phyloP scores from a whole-genome alignment of 2,329 filamentous ascomycete genomes.

The Epichloe brachyelytri region DNA sequence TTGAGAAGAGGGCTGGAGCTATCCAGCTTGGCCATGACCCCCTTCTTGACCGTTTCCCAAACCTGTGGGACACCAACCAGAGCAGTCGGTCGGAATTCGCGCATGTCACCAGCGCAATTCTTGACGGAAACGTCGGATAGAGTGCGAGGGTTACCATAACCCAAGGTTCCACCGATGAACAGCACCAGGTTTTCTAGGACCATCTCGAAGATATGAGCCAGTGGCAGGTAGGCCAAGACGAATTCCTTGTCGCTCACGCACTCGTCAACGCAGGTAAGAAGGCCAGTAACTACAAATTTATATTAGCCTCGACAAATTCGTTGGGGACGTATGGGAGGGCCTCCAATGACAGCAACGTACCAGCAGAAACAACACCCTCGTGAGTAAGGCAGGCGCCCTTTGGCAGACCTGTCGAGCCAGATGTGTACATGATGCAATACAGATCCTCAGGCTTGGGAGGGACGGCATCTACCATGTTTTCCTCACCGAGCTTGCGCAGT shows the following conservation, averaged over 20 bases:
- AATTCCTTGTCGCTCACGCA: slow-evolving; percentile 66
- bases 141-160: slow-evolving; percentile 84
- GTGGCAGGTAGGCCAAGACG: slow-evolving; percentile 80
- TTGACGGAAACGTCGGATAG: slow-evolving; percentile 74
- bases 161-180: slow-evolving; percentile 82
- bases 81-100: slow-evolving; percentile 77
- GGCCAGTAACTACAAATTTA: slow-evolving; percentile 51
- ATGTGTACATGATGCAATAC: slow-evolving; percentile 79
- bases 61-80: slow-evolving; percentile 91
- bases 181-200: slow-evolving; percentile 86
- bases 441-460: slow-evolving; percentile 64
- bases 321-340: not conserved
- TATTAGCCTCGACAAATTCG: not conserved
- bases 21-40: slow-evolving; percentile 69
- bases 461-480: slow-evolving; percentile 56
- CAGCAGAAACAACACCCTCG: slow-evolving; percentile 62
- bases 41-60: slow-evolving; percentile 96
- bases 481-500: slow-evolving; percentile 44
- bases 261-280: slow-evolving; percentile 63
- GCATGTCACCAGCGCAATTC: slow-evolving; percentile 88
- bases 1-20: slow-evolving; percentile 54
- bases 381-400: slow-evolving; percentile 83
- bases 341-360: slow-evolving; percentile 23
- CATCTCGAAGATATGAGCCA: slow-evolving; percentile 94
- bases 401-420: slow-evolving; percentile 75